Evolutionary conservation across 805 yeast genomes (phyloP).

Genomic region (Yamadazyma takamatsuzukensis): DNA sequence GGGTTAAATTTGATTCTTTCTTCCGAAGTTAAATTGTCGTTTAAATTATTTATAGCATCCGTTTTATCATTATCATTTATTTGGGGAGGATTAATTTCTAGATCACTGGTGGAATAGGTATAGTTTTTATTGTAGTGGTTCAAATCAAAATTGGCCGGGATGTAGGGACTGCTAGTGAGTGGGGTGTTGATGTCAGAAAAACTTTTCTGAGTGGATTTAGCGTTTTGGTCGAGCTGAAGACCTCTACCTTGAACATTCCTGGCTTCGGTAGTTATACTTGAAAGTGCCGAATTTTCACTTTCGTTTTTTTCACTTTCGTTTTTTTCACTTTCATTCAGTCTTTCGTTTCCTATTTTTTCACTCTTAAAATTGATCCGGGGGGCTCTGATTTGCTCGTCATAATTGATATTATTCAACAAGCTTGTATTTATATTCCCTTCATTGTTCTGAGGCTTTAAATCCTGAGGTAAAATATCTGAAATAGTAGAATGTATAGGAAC

Average conservation of each 20-base stretch:
- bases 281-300: background rate
- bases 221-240: too few relatives aligned
- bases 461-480: slow-evolving; percentile 21
- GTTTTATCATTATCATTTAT: slow-evolving; percentile 5
- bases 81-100: background rate
- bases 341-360: too few relatives aligned
- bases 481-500: slow-evolving; percentile 20
- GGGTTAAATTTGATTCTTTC: slow-evolving; percentile 12
- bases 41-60: slow-evolving; percentile 20
- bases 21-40: slow-evolving; percentile 17
- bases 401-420: slow-evolving; percentile 27
- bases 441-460: too few relatives aligned
- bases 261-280: background rate
- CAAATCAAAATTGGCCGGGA: slow-evolving; percentile 48
- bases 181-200: too few relatives aligned
- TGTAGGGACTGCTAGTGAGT: too few relatives aligned
- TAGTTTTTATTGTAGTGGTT: slow-evolving; percentile 11
- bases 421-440: background rate
- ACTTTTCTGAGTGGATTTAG: too few relatives aligned
- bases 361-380: slow-evolving; percentile 42
- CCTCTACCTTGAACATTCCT: background rate
- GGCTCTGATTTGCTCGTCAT: slow-evolving; percentile 53
- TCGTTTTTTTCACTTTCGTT: background rate
- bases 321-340: too few relatives aligned
- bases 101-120: slow-evolving; percentile 8